phyloP scores from a whole-genome alignment of 495 filamentous ascomycete species.

The Filosporella fistucella region DNA sequence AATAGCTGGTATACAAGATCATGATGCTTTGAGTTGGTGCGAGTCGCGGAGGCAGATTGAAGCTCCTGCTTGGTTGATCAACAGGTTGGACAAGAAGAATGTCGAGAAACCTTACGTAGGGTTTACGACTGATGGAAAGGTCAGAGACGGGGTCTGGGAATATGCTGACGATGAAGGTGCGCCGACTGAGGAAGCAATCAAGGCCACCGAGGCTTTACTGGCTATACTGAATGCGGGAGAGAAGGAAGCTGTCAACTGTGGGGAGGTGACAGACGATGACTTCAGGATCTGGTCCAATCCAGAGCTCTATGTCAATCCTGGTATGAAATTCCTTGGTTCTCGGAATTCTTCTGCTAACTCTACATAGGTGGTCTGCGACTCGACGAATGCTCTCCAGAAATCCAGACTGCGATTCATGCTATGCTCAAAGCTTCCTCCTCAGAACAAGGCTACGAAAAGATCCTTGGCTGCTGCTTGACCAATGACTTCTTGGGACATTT shows the following conservation, averaged over 20 bases:
- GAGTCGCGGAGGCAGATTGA: constrained; percentile 23
- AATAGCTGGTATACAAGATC: constrained; percentile 20
- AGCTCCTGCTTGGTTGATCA: constrained; percentile 25
- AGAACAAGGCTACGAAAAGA: constrained; percentile 66
- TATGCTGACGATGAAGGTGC: constrained; percentile 24
- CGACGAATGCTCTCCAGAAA: constrained; percentile 14
- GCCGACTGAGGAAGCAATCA: constrained; percentile 18
- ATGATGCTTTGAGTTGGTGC: constrained; percentile 20
- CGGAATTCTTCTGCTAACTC: neutral
- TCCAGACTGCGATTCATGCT: constrained; percentile 18
- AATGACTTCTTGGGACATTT: constrained; percentile 76
- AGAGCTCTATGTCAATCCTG: constrained; percentile 25
- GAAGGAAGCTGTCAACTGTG: constrained; percentile 17
- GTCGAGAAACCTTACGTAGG: constrained; percentile 20
- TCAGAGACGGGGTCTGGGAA: constrained; percentile 18
- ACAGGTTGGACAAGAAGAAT: constrained; percentile 20
- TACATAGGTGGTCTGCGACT: constrained; percentile 20
- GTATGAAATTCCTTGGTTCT: neutral
- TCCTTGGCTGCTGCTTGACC: constrained; percentile 64
- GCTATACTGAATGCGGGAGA: constrained; percentile 14
- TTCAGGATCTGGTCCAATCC: constrained; percentile 26
- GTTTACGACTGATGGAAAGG: constrained; percentile 19
- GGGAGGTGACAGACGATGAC: constrained; percentile 20
- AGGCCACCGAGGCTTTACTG: constrained; percentile 7
- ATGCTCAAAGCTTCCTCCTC: constrained; percentile 49